Evolutionary conservation across 345 rosid genomes (phyloP).

Genomic region (Lepidium sativum): DNA sequence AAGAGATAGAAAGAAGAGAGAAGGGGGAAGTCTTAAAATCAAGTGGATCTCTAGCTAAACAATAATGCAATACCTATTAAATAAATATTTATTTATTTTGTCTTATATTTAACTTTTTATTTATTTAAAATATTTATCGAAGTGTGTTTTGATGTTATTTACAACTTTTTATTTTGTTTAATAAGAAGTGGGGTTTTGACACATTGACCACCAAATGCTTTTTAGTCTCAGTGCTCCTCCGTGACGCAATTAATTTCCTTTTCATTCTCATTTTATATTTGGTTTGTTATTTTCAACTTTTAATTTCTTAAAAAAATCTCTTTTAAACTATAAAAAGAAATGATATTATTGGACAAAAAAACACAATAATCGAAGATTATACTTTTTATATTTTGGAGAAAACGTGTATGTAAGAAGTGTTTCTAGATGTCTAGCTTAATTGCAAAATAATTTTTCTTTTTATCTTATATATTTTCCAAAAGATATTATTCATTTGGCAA

Average conservation of each 20-base stretch:
- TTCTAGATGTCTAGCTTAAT: neutral
- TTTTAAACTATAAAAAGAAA: slow-evolving; percentile 14
- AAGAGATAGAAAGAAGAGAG: neutral
- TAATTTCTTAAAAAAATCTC: neutral
- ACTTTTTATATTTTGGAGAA: slow-evolving; percentile 5
- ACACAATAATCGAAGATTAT: neutral
- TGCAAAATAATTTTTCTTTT: neutral
- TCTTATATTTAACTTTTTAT: neutral
- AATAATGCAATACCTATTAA: slow-evolving; percentile 14
- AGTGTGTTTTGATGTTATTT: slow-evolving; percentile 17
- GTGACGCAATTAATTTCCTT: slow-evolving; percentile 34
- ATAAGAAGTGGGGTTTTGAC: slow-evolving; percentile 42
- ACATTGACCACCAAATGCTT: slow-evolving; percentile 43
- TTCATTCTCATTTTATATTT: slow-evolving; percentile 7
- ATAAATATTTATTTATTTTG: neutral
- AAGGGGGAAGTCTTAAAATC: neutral
- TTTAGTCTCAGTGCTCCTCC: slow-evolving; percentile 37
- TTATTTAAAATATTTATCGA: neutral
- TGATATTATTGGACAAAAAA: neutral
- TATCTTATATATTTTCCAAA: neutral
- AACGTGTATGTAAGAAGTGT: slow-evolving; percentile 4
- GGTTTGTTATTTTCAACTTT: neutral
- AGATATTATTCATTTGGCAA: slow-evolving; percentile 4
- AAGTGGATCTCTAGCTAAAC: slow-evolving; percentile 25
- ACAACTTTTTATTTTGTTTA: slow-evolving; percentile 1